Evolutionary conservation across 2,329 filamentous ascomycete genomes (phyloP), one percentile per base, ranked within the genome.

Genomic region (Aspergillus piperis): DNA sequence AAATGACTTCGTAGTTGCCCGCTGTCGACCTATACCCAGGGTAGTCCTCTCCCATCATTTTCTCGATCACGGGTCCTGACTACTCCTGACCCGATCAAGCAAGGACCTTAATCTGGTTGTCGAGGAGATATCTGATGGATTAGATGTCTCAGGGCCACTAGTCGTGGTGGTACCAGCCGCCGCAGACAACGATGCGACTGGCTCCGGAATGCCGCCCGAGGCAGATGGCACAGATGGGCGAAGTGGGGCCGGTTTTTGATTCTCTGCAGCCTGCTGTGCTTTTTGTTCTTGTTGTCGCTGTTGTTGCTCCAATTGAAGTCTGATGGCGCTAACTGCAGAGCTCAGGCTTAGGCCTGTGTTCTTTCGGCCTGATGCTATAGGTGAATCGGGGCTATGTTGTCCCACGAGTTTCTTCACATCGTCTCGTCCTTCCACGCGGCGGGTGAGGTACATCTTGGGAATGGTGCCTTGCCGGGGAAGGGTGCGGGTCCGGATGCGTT

Each of bases 401-500:
- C 68, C 69, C 25, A 73, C 68, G 42, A 75, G 65, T 44, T 69
- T 70, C 67, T 73, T 64, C 32, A 78, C 67, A 8, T 75, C 71
- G 54, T 71, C 69, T 63, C 71, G 77, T 3, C 71, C 75, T 58
- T 84, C 82, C 5, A 84, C 80, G 19, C 82, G 75, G 30, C 82
- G 75, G 1, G 78, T 84, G 23, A 84, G 71, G 66, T 88, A 90
- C 15, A 90, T 80, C 17, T 82, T 87, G 1, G 87, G 81, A 36
- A 73, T 70, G 25, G 77, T 74, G 59, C 81, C 78, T 67, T 70
- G 70, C 25, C 71, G 67, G 23, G 71, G 71, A 17, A 73, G 66
- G n/a, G 68, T 75, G 54, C 69, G 66, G 64, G 79, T 75, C 30
- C 84, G 77, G 68, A 97, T 94, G 15, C 88, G 84, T 60, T 89